phyloP scores from a whole-genome alignment of 768 basidiomycete species.

The Tricholoma saponaceum region DNA sequence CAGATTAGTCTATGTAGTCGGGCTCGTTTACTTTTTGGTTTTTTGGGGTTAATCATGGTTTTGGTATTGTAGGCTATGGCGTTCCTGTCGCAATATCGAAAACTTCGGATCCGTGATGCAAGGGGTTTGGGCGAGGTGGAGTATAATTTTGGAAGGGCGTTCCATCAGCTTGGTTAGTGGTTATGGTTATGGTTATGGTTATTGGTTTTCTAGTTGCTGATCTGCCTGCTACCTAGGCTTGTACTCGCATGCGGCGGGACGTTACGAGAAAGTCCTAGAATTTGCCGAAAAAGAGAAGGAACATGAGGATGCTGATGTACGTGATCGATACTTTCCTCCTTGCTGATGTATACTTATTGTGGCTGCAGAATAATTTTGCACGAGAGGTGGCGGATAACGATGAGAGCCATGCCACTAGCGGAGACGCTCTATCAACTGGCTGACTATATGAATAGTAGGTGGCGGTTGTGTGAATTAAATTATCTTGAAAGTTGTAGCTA shows the following conservation, averaged over 20 bases:
- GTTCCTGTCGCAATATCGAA: constrained; percentile 80
- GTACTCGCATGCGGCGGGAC: constrained; percentile 73
- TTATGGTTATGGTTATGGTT: constrained; percentile 17
- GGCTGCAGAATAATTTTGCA: too few species aligned
- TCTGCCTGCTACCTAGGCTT: constrained; percentile 47
- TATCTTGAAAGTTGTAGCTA: too few species aligned
- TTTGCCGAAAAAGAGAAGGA: constrained; percentile 43
- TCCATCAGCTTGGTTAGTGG: constrained; percentile 97
- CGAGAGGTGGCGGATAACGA: constrained; percentile 69
- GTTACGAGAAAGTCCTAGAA: constrained; percentile 76
- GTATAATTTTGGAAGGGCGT: constrained; percentile 88
- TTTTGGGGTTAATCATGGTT: too few species aligned
- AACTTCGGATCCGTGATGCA: constrained; percentile 47
- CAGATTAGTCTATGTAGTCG: too few species aligned
- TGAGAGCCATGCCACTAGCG: constrained; percentile 70
- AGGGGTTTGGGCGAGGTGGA: constrained; percentile 75
- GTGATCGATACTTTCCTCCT: neutral
- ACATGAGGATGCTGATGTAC: constrained; percentile 25
- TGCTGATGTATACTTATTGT: neutral
- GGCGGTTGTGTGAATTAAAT: neutral
- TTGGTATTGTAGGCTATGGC: constrained; percentile 60
- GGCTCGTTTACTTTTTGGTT: too few species aligned
- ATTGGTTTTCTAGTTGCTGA: neutral
- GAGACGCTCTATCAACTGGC: constrained; percentile 74
- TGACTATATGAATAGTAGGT: constrained; percentile 53